phyloP scores from a whole-genome alignment of 805 yeast genomes.

The Yarrowia keelungensis region DNA sequence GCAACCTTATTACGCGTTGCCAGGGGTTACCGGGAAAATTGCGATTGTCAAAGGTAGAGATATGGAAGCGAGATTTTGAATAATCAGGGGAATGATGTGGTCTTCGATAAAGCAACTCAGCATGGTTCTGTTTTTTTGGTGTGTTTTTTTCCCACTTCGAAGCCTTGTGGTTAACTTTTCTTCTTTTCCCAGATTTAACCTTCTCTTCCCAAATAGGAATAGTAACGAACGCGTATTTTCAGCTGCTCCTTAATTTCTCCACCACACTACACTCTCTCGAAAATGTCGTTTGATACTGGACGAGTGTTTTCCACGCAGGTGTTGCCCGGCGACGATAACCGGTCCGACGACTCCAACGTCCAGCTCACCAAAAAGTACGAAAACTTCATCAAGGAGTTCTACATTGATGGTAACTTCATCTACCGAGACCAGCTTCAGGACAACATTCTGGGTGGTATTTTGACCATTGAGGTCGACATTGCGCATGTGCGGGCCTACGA shows the following conservation, averaged over 20 bases:
- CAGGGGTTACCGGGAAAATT: background rate
- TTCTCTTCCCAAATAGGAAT: constrained; percentile 28
- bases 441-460: constrained; percentile 78
- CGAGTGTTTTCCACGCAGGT: constrained; percentile 68
- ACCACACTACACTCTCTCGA: constrained; percentile 9
- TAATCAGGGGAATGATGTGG: background rate
- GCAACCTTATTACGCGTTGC: constrained; percentile 21
- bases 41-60: no score
- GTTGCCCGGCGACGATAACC: constrained; percentile 79
- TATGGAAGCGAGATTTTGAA: no score
- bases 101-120: no score
- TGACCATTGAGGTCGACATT: constrained; percentile 72
- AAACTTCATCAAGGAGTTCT: constrained; percentile 81
- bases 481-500: constrained; percentile 87
- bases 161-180: background rate
- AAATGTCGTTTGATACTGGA: constrained; percentile 53
- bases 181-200: background rate
- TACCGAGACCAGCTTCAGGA: constrained; percentile 89
- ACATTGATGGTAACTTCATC: constrained; percentile 79
- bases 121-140: no score
- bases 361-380: constrained; percentile 58
- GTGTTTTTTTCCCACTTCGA: no score
- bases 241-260: background rate
- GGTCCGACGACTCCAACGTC: constrained; percentile 54
- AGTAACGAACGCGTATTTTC: constrained; percentile 24